Base-by-base conservation (phyloP, 1,139 yeast species). In the Yamadazyma dushanensis region DNA sequence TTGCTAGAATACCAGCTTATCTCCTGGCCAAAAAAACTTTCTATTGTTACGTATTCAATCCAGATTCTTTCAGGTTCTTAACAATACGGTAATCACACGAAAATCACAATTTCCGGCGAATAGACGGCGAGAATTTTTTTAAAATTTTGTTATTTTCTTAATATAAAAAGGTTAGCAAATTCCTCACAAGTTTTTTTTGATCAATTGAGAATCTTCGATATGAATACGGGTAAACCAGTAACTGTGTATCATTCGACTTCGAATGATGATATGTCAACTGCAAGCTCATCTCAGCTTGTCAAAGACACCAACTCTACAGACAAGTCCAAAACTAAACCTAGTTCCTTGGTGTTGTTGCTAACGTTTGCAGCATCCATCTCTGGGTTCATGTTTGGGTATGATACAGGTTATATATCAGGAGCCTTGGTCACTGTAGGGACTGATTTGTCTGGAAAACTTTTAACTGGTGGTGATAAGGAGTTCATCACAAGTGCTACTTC, bases 301-400 rank as follows among this genome's bases (percentile, higher is more conserved):
- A 37, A 38, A 17, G 32, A 31, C 27, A 32, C 22, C 14, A 22
- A 10, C 13, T 16, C 33, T 13, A 32, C 31, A 4, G 34, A 34
- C 21, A 36, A 26, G 25, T 18, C 28, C 5, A 34, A 34, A 25
- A 40, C 46, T 4, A 71, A 63, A 40, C 84, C 88, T 8, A 73
- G 90, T 11, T 64, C 70, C 8, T 62, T 86, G 54, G 85, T 89
- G 37, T 65, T 89, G 19, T 62, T 78, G 24, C 63, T 90, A 38
- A 86, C 96, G 0, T 67, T 83, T 37, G 80, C 87, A 11, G 83
- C 96, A 0, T 88, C 96, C 8, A 82, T 90, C 43, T 88, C 96
- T 2, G 97, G 97, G 4, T 89, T 89, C 60, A 80, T 90, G 88
- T 90, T 89, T 62, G 97, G 97, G 45, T 90, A 90, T 56, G 97